phyloP scores from a whole-genome alignment of 768 basidiomycete genomes.

The Mycena rosella region DNA sequence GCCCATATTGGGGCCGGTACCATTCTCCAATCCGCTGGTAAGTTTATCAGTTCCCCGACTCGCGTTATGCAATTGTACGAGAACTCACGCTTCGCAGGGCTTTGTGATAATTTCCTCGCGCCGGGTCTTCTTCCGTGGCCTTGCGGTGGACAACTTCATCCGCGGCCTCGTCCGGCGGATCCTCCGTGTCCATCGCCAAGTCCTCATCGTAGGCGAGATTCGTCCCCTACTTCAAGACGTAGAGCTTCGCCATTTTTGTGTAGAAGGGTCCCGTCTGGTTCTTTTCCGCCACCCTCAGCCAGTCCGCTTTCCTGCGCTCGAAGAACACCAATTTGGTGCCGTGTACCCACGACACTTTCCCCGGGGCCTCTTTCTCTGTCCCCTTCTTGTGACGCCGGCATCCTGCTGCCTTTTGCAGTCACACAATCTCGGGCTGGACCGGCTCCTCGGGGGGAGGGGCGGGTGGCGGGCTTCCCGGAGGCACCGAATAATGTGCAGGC shows the following conservation, averaged over 20 bases:
- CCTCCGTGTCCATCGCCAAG: background rate
- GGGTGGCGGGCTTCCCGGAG: no score
- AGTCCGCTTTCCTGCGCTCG: background rate
- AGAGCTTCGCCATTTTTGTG: slow-evolving; percentile 3
- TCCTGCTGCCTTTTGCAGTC: no score
- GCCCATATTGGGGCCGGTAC: background rate
- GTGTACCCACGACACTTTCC: background rate
- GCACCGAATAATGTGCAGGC: no score
- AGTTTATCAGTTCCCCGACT: background rate
- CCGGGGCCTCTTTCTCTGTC: no score
- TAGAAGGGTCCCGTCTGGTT: background rate
- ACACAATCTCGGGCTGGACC: no score
- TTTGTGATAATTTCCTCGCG: background rate
- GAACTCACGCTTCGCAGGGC: background rate
- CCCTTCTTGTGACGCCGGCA: no score
- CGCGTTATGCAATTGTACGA: background rate
- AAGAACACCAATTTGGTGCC: slow-evolving; percentile 10
- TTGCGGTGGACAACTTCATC: background rate
- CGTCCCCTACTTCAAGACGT: background rate
- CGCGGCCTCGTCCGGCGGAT: slow-evolving; percentile 4
- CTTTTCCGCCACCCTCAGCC: background rate
- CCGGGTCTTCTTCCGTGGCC: background rate
- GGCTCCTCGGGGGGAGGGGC: no score
- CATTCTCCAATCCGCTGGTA: background rate
- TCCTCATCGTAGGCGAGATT: slow-evolving; percentile 5